Base-by-base conservation (phyloP, 2,329 filamentous ascomycete genomes). In the Elsinoe ampelina region DNA sequence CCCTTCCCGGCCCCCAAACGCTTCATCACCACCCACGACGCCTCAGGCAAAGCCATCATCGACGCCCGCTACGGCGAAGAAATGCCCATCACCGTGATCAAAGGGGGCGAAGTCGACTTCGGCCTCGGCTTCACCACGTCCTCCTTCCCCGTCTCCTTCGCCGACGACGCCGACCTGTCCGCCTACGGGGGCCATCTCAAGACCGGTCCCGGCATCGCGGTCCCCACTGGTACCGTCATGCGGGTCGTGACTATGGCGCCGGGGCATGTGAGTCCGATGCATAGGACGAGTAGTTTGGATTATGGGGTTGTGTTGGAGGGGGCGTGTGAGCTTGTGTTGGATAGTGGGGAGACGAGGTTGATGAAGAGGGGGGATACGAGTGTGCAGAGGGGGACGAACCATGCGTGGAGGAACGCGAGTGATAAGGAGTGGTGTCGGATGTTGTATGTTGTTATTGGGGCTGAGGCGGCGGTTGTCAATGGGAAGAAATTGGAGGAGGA, bases 241-340 rank as follows among this genome's bases (percentile, higher is more conserved):
- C 63, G 71, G 3, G 61, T 66, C 15, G 64, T 72, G 22, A 69
- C 71, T 54, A 62, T 72, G 17, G 62, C 62, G 13, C 71, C 71
- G 0, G 66, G 67, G 2, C 64, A 65, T 41, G 58, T 60, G 3
- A 68, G 63, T 0, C 69, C 69, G 0, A 70, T 72, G 66, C 70
- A 73, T 60, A 64, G 71, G 1, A 70, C 71, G 2, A 62, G 71
- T 1, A 69, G 66, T 39, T 11, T 73, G 7, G 70, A 72, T 51
- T 72, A 70, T 58, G 68, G 70, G 5, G 63, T 72, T 20, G 64
- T 73, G 1, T 30, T 73, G 6, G 69, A 72, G 32, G 70, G 71
- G 0, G 65, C 68, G 38, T 64, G 71, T 11, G 70, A 72, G 59
- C 58, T 72, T 6, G 59, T 68, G 2, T 57, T 73, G 34, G 70